phyloP scores from a whole-genome alignment of 768 basidiomycete genomes.

The Infundibulicybe gibba region DNA sequence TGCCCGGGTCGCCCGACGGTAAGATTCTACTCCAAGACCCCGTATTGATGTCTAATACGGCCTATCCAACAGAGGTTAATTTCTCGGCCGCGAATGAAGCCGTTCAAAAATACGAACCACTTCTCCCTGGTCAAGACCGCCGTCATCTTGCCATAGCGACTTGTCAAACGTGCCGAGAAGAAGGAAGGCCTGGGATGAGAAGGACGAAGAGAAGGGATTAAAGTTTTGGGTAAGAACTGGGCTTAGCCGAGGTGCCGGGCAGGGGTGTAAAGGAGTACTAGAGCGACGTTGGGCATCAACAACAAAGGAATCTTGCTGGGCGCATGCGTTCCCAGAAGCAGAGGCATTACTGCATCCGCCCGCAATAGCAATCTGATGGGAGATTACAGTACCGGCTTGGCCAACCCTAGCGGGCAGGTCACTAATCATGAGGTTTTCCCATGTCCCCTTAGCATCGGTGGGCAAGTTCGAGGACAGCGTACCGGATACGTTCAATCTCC shows the following conservation, averaged over 20 bases:
- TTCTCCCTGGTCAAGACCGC: slow-evolving; percentile 63
- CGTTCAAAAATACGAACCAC: slow-evolving; percentile 43
- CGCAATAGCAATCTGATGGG: slow-evolving; percentile 45
- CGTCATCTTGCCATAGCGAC: slow-evolving; percentile 64
- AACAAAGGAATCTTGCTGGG: slow-evolving; percentile 55
- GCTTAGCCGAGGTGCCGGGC: slow-evolving; percentile 64
- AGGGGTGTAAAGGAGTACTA: slow-evolving; percentile 39
- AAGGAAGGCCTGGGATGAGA: slow-evolving; percentile 63
- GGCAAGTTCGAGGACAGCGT: slow-evolving; percentile 68
- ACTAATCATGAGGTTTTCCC: slow-evolving; percentile 45
- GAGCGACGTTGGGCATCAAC: slow-evolving; percentile 36
- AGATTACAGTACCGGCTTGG: slow-evolving; percentile 58
- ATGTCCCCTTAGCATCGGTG: slow-evolving; percentile 46
- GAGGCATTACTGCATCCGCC: slow-evolving; percentile 58
- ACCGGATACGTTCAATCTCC: slow-evolving; percentile 68
- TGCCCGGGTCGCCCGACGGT: slow-evolving; percentile 72
- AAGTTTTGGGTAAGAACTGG: slow-evolving; percentile 60
- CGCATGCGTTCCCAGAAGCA: slow-evolving; percentile 43
- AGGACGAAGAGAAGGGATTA: slow-evolving; percentile 51
- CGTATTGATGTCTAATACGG: slow-evolving; percentile 55
- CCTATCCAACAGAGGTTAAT: slow-evolving; percentile 30
- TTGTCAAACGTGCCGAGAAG: slow-evolving; percentile 65
- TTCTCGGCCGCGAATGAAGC: slow-evolving; percentile 2
- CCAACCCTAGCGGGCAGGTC: slow-evolving; percentile 37
- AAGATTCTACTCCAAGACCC: slow-evolving; percentile 71